Percentiles rank a stretch among this genome's conserved stretches.
These are phyloP conservation scores for Graphiopsis chlorocephala DNA, from an alignment of 2,329 filamentous ascomycete species.

Conservation along the genomic window DNA sequence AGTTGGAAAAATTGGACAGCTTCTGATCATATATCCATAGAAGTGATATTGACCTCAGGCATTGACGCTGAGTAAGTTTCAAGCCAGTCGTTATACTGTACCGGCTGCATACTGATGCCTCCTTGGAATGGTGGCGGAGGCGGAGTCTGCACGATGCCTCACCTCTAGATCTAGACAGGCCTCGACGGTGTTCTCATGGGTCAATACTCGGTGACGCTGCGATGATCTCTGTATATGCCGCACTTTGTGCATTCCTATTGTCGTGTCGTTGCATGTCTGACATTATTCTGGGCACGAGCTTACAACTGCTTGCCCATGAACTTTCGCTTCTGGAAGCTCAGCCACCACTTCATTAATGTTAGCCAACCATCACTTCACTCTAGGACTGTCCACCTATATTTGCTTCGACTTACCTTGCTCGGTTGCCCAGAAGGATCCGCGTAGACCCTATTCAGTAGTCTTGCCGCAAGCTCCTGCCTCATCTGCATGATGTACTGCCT, in stretches of 20 bases:
- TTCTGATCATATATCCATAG: not conserved
- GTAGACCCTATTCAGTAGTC: conserved; percentile 84
- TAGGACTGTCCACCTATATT: not conserved
- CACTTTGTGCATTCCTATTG: conserved; percentile 7
- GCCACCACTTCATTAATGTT: conserved; percentile 79
- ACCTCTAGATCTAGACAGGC: not conserved
- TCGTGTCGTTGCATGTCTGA: conserved; percentile 8
- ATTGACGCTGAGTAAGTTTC: not conserved
- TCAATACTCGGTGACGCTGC: not conserved
- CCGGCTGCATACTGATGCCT: not conserved
- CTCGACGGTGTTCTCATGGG: not conserved
- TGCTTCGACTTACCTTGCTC: conserved; percentile 52
- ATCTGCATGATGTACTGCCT: conserved; percentile 90
- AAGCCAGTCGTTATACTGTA: not conserved
- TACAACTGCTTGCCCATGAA: conserved; percentile 85
- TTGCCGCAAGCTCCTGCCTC: conserved; percentile 80
- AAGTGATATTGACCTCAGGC: not conserved
- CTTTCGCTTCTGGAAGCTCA: conserved; percentile 98
- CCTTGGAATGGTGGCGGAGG: not conserved
- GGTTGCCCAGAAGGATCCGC: conserved; percentile 65
- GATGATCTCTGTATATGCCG: not conserved
- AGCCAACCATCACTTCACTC: conserved; percentile 20
- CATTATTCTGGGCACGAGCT: conserved; percentile 14
- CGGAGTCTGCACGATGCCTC: not conserved
- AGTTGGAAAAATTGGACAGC: not conserved